Percentiles rank a stretch among this genome's conserved stretches.
phyloP scores from a whole-genome alignment of 2,329 filamentous ascomycete genomes.

The Talaromyces atroroseus region DNA sequence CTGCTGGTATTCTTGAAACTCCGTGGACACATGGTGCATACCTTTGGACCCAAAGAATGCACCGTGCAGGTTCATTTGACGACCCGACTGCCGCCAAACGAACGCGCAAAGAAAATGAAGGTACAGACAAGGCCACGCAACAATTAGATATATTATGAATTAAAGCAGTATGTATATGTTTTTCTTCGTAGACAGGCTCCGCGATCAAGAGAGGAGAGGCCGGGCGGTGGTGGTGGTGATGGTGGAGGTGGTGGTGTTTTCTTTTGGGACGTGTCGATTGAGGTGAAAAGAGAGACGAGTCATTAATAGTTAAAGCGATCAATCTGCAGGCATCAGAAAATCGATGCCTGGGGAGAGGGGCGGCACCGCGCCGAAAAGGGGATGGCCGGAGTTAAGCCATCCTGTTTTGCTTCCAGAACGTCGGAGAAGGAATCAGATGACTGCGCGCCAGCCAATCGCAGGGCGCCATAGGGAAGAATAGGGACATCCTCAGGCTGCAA shows the following conservation, averaged over 20 bases:
- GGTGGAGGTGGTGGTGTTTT: too few species aligned
- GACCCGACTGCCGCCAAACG: slow-evolving; percentile 71
- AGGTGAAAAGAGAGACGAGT: not conserved
- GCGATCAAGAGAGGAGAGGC: not conserved
- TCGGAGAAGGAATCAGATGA: slow-evolving; percentile 6
- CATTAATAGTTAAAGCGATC: not conserved
- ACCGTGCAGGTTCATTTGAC: slow-evolving; percentile 98
- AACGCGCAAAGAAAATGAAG: slow-evolving; percentile 10
- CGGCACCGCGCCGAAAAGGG: not conserved
- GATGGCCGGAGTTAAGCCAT: not conserved
- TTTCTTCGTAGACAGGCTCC: not conserved
- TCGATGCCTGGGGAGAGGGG: not conserved
- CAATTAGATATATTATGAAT: not conserved
- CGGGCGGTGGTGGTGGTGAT: not conserved
- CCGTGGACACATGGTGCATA: slow-evolving; percentile 40
- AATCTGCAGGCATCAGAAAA: not conserved
- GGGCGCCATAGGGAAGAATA: slow-evolving; percentile 4
- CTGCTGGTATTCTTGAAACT: slow-evolving; percentile 9
- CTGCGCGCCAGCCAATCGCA: not conserved
- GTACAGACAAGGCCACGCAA: not conserved
- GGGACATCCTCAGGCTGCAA: not conserved
- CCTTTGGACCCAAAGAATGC: slow-evolving; percentile 56
- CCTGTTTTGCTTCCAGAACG: not conserved
- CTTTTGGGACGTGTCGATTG: too few species aligned
- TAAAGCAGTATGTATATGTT: not conserved